These are phyloP conservation scores for Arachnomyces sp. DNA, from an alignment of 2,329 filamentous ascomycete species.

Conservation along the genomic window DNA sequence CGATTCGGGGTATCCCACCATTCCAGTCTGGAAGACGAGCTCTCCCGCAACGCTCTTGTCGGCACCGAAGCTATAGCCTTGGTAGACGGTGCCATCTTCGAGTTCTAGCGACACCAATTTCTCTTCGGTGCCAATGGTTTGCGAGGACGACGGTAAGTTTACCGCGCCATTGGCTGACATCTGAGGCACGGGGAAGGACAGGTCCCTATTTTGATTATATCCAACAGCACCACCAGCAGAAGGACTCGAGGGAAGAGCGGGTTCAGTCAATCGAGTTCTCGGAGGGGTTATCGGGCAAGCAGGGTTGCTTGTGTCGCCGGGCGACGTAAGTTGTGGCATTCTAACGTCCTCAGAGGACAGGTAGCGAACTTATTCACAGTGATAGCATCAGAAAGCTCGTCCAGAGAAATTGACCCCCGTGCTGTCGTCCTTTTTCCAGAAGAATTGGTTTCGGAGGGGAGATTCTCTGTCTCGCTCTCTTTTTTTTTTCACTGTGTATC, in stretches of 20 bases:
- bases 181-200: conserved; percentile 21
- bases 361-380: conserved; percentile 26
- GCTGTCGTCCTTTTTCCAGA: too few species aligned
- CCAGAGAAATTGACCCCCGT: too few species aligned
- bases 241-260: conserved; percentile 31
- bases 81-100: conserved; percentile 81
- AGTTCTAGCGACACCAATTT: conserved; percentile 80
- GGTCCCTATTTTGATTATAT: conserved; percentile 26
- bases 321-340: conserved; percentile 17
- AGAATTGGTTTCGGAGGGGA: too few species aligned
- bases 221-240: conserved; percentile 34
- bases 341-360: conserved; percentile 33
- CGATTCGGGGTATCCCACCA: conserved; percentile 97
- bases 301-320: conserved; percentile 24
- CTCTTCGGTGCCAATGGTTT: conserved; percentile 46
- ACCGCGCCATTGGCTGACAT: conserved; percentile 27
- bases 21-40: conserved; percentile 98
- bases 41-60: conserved; percentile 91
- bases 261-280: conserved; percentile 9
- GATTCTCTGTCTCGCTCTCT: too few species aligned
- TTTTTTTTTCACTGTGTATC: too few species aligned
- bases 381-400: conserved; percentile 23
- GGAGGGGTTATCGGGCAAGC: conserved; percentile 17
- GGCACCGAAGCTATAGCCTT: conserved; percentile 94
- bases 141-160: conserved; percentile 54